Base-by-base conservation (phyloP, 331 rosid genomes). In the Pyracantha coccinea region DNA sequence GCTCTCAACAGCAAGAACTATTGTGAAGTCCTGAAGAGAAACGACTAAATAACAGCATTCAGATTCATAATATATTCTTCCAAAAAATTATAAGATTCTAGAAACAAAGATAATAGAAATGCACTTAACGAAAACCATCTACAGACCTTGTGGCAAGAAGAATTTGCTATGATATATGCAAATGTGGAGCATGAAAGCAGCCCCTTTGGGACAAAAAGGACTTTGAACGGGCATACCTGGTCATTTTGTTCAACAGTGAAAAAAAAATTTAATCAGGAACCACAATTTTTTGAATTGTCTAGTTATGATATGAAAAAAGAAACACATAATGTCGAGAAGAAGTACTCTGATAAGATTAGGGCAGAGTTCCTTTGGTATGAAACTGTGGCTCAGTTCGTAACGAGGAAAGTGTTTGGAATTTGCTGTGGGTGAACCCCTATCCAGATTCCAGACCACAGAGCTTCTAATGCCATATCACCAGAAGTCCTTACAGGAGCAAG, bases 1-100 rank as follows among this genome's bases (percentile, higher is more conserved):
- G 93, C 93, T 89, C 92, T 96, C 72, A 92, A 88, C 97, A 88
- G 97, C 90, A 89, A 85, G 76, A 86, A 88, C 96, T 92, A 93
- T 89, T 82, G 35, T 75, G 74, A 81, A 78, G 87, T 75, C 79
- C 79, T 95, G 85, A 90, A 81, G 84, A 87, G 81, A 87, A 79
- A 82, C 66, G 67, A 75, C 86, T 0, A 14, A 38, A 38, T 38
- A 38, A 38, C 45, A 38, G 45, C 45, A 38, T 38, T 38, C 14
- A 38, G 45, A 38, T 38, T 38, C 45, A 38, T 38, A 38, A 38
- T 38, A 10, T 38, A 38, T 38, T 50, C 35, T 38, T 32, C 5
- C 31, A 15, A 11, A 23, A 16, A 28, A 2, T 7, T 4, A 13
- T 8, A 64, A 32, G 17, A 13, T 21, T 4, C 62, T 20, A 57